Conservation (phyloP, 2,329 filamentous ascomycete genomes). For the Calonectria hongkongensis region DNA sequence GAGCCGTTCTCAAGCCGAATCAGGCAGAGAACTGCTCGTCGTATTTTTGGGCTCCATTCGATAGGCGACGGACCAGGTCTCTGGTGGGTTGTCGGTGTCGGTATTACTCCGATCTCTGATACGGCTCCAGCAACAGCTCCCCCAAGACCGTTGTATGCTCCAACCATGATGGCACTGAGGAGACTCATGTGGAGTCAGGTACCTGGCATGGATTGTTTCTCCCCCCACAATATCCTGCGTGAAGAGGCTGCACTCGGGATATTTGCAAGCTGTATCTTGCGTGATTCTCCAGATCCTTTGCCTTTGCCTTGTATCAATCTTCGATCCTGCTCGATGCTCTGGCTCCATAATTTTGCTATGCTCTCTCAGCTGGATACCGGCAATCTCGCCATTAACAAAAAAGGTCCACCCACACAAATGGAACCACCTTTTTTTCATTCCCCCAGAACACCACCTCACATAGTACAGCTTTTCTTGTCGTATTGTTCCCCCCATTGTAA, state of each 20-base stretch:
- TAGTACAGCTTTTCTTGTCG: slow-evolving; percentile 44
- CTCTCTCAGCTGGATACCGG: slow-evolving; percentile 73
- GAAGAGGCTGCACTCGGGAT: slow-evolving; percentile 79
- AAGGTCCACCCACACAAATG: neutral
- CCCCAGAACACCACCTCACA: neutral
- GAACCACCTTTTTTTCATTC: neutral
- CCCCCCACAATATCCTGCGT: slow-evolving; percentile 70
- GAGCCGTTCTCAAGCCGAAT: slow-evolving; percentile 76
- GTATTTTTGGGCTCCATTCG: slow-evolving; percentile 75
- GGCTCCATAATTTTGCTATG: slow-evolving; percentile 72
- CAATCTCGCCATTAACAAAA: neutral
- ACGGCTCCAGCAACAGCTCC: slow-evolving; percentile 74
- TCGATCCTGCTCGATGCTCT: slow-evolving; percentile 80
- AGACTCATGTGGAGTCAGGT: slow-evolving; percentile 62
- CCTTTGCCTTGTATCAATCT: slow-evolving; percentile 81
- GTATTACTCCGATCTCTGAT: slow-evolving; percentile 66
- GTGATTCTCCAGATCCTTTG: slow-evolving; percentile 62
- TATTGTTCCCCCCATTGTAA: slow-evolving; percentile 58
- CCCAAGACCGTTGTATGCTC: slow-evolving; percentile 63
- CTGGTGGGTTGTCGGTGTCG: slow-evolving; percentile 74
- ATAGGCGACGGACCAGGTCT: slow-evolving; percentile 74
- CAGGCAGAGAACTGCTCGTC: slow-evolving; percentile 81
- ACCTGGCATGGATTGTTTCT: slow-evolving; percentile 65
- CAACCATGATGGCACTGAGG: slow-evolving; percentile 61
- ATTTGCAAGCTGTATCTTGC: slow-evolving; percentile 77